Base-by-base conservation (phyloP, 495 filamentous ascomycete species). In the Ramalina intermedia region DNA sequence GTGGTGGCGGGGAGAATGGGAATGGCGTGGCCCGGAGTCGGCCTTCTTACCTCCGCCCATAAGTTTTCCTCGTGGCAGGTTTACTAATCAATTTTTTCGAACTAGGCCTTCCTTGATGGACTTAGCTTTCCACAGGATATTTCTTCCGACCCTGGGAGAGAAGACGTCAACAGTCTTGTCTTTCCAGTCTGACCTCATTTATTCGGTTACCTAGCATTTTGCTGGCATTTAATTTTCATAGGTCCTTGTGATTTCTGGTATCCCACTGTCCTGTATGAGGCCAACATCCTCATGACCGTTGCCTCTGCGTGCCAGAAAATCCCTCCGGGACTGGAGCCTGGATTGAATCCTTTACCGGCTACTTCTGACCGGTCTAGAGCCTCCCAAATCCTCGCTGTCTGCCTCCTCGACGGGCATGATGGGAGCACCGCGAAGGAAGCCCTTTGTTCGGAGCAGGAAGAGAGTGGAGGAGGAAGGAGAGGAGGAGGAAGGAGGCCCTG, bases 391-490 rank as follows among this genome's bases (percentile, higher is more conserved):
- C 11, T 44, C 8, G n/a, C n/a, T 18, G 27, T 12, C 21, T 27
- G 41, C 41, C 17, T n/a, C 12, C 11, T 18, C 14, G 41, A 44
- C 41, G 27, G 16, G 18, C 12, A 49, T 18, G 26, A 83, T 86
- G 82, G 77, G 74, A 59, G 69, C 69, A 45, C 63, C 68, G 56
- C 75, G 73, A 64, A 79, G 81, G 64, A 82, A 75, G 67, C 81
- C 84, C 57, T 69, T 82, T 60, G 78, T 85, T 66, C 78, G 80
- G 50, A 84, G 82, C 61, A 81, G 85, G 57, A 76, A 86, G 59
- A 73, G 79, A 59, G 71, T 82, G 50, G 85, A 88, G 58, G 86
- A 94, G 55, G 86, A 91, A 55, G 83, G 79, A 51, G 72, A 74
- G 55, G 79, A 82, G 56, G 78, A 82, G 49, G 82, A 80, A 52